Base-by-base conservation (phyloP, 495 filamentous ascomycete genomes). In the Aspergillus asperescens region DNA sequence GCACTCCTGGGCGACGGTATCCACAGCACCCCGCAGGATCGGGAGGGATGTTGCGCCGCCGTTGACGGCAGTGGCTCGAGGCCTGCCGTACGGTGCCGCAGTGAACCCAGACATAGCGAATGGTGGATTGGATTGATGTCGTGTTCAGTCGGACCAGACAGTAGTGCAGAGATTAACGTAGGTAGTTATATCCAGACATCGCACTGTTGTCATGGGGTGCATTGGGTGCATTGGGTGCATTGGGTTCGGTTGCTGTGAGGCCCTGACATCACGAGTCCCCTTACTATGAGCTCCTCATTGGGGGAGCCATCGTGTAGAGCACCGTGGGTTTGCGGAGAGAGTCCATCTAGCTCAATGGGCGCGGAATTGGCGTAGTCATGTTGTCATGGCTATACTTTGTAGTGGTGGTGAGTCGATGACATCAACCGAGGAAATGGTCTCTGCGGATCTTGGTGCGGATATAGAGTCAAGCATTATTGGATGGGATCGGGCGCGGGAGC, bases 1-100 rank as follows among this genome's bases (percentile, higher is more conserved):
- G 59, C 63, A 71, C 48, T 74, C 67, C 32, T 68, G 63, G 4
- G 64, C 59, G 9, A 72, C 65, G 5, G 57, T 49, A 28, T 69
- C 62, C 1, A 69, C 50, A 27, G 60, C 68, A 18, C 69, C 70
- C 35, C 69, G 69, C 6, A 74, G 60, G 9, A 69, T 54, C 7
- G 61, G 55, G 7, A 47, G 52, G 35, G 52, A 53, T 18, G 27
- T 43, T 24, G 42, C 20, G 42, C 50, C 50, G 41, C 57, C 54
- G 43, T 56, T 46, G 28, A 46, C 57, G 45, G 50, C 56, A 55
- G 1, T 27, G 24, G 24, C 13, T n/a, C 23, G 22, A 54, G 60
- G 56, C 60, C 59, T 62, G 56, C 60, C 55, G 60, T 42, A 52
- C 34, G 23, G 29, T n/a, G 12, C 34, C 16, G 18, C 34, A 8